phyloP scores from a whole-genome alignment of 1,284 basidiomycete species.

The Malassezia arunalokei region DNA sequence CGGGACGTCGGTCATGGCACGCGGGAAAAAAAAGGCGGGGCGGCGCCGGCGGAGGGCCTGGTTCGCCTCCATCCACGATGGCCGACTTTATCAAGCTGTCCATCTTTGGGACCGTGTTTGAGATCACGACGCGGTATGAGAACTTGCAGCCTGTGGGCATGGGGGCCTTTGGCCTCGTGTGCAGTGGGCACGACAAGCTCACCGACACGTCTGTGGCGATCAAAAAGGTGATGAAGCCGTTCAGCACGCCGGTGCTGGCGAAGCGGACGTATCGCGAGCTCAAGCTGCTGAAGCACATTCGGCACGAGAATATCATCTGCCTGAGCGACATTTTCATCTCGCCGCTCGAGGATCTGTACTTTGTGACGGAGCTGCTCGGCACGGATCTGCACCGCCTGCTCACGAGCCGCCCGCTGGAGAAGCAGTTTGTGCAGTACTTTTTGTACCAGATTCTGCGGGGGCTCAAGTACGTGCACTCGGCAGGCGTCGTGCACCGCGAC shows the following conservation, averaged over 20 bases:
- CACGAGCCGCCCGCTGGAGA: conserved; percentile 90
- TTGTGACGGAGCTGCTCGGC: conserved; percentile 96
- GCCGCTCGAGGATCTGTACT: conserved; percentile 86
- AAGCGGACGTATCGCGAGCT: conserved; percentile 97
- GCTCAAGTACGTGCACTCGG: conserved; percentile 97
- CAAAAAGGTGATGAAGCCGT: conserved; percentile 99
- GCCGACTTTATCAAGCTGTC: conserved; percentile 83
- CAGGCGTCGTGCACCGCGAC: conserved; percentile 96
- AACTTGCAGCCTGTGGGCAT: conserved; percentile 99
- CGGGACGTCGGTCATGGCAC: conserved; percentile 1
- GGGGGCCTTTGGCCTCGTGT: conserved; percentile 55
- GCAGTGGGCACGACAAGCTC: conserved; percentile 94
- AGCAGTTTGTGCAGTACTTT: conserved; percentile 99
- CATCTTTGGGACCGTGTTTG: conserved; percentile 92
- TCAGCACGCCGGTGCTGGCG: conserved; percentile 90
- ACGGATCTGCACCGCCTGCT: conserved; percentile 94
- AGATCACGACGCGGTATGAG: conserved; percentile 74
- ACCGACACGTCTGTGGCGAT: conserved; percentile 88
- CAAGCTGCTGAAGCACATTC: conserved; percentile 95
- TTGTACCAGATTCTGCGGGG: conserved; percentile 96
- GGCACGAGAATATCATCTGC: conserved; percentile 99
- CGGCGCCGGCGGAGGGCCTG: too few species aligned
- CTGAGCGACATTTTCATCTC: conserved; percentile 98
- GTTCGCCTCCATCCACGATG: conserved; percentile 19
- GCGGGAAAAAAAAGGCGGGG: neutral